These are phyloP conservation scores for Phragmites australis DNA, from an alignment of 176 grass and related monocot species.

Conservation along the genomic window DNA sequence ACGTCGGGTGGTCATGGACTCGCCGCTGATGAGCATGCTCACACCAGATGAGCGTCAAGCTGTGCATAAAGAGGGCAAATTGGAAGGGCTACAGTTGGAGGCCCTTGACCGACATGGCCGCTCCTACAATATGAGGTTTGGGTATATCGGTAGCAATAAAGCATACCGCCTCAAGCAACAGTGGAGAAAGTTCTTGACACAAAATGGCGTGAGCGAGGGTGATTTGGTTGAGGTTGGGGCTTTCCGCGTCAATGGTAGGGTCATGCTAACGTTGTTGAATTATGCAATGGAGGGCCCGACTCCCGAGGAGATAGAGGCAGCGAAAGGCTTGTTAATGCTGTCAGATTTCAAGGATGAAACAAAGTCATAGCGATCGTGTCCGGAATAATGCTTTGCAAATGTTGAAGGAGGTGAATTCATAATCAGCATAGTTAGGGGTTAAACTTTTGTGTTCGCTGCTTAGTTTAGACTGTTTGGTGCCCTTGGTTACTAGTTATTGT, in stretches of 20 bases:
- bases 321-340: not conserved
- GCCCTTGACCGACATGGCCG: not conserved
- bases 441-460: not conserved
- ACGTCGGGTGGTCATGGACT: not conserved
- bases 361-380: not conserved
- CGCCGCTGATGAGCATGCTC: not conserved
- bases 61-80: too few relatives aligned
- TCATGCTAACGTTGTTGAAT: not conserved
- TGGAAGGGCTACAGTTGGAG: not conserved
- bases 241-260: not conserved
- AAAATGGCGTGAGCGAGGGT: not conserved
- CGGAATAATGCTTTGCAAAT: not conserved
- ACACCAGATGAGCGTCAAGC: not conserved
- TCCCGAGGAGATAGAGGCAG: not conserved
- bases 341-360: not conserved
- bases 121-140: not conserved
- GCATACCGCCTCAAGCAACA: not conserved
- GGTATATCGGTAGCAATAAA: not conserved
- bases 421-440: not conserved
- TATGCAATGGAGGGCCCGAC: not conserved
- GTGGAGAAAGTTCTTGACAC: not conserved
- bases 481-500: conserved; percentile 2
- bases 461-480: not conserved
- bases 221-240: conserved; percentile 5
- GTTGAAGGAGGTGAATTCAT: not conserved